Base-by-base conservation (phyloP, 108 stramenopile species). In the Cyclostephanos tholiformis region DNA sequence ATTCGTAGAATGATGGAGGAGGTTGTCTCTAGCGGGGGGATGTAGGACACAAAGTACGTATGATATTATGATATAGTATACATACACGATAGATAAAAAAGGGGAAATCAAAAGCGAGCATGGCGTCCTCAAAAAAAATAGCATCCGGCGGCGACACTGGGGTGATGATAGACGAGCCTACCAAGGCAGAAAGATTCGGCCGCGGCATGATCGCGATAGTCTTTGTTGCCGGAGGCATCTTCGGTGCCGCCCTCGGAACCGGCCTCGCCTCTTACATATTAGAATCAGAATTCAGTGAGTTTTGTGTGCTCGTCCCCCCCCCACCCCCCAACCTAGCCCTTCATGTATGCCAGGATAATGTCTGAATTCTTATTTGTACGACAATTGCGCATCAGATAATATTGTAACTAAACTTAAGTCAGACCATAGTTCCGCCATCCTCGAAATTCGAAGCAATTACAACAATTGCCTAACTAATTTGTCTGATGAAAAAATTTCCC, bases 251-350 rank as follows among this genome's bases (percentile, higher is more conserved):
- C 35, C 13, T 67, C 6, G 74, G 74, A 12, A 65, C 44, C 27
- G 60, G 23, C 39, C 20, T 75, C 58, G 58, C 59, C 0, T 67
- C 74, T 8, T 29, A 59, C 29, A 16, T 66, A 46, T 48, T 75
- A 20, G 57, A 67, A 19, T 36, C 58, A 17, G 65, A 75, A 48
- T 75, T 67, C 19, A 48, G 61, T 62, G 61, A 62, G 61, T 62
- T 39, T 46, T 12, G 41, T 41, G 12, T 12, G 41, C n/a, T n/a
- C n/a, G n/a, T n/a, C n/a, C n/a, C n/a, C n/a, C n/a, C n/a, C n/a
- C n/a, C n/a, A n/a, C n/a, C n/a, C n/a, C n/a, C n/a, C 44, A 14
- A 3, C 16, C 13, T 17, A 14, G 12, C 44, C 41, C 41, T 9
- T 12, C 44, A 14, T 27, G 16, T 14, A 56, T 16, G 32, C 36